Percentiles rank a stretch among this genome's conserved stretches.
Evolutionary conservation across 805 yeast species (phyloP).

Genomic region (Komagataella ulmi): DNA sequence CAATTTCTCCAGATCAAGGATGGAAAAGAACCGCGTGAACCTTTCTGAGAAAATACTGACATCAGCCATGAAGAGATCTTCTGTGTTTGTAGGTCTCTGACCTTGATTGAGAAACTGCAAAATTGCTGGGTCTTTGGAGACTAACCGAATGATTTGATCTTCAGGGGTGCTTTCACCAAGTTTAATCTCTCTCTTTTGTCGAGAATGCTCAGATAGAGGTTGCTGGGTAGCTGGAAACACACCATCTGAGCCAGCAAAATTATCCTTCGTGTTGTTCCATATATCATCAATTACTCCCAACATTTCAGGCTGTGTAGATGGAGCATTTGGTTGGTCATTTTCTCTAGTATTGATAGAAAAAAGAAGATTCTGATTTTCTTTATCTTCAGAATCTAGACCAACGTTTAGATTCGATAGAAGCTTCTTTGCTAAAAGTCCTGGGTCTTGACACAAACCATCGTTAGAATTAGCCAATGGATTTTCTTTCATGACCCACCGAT

Average conservation of each 20-base stretch:
- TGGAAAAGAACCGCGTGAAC: slow-evolving; percentile 39
- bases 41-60: slow-evolving; percentile 24
- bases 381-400: slow-evolving; percentile 36
- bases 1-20: slow-evolving; percentile 26
- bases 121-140: slow-evolving; percentile 36
- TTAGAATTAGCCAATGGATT: slow-evolving; percentile 26
- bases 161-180: slow-evolving; percentile 17
- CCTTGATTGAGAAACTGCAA: slow-evolving; percentile 26
- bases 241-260: neutral
- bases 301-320: slow-evolving; percentile 33
- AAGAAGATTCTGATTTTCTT: slow-evolving; percentile 5
- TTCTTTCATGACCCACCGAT: slow-evolving; percentile 40
- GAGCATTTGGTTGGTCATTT: neutral
- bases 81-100: slow-evolving; percentile 4
- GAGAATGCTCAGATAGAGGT: slow-evolving; percentile 22
- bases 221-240: slow-evolving; percentile 27
- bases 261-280: slow-evolving; percentile 7
- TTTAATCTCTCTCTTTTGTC: slow-evolving; percentile 14
- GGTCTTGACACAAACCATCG: slow-evolving; percentile 40
- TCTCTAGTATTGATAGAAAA: neutral
- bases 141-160: slow-evolving; percentile 17
- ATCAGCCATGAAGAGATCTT: slow-evolving; percentile 7
- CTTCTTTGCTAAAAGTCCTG: slow-evolving; percentile 33
- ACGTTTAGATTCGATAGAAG: slow-evolving; percentile 38
- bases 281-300: slow-evolving; percentile 26